A percentile compares a stretch with the other conserved stretches of the same genome.
These are phyloP conservation scores for Tricholomella constricta DNA, from an alignment of 768 basidiomycete species.

Conservation along the genomic window DNA sequence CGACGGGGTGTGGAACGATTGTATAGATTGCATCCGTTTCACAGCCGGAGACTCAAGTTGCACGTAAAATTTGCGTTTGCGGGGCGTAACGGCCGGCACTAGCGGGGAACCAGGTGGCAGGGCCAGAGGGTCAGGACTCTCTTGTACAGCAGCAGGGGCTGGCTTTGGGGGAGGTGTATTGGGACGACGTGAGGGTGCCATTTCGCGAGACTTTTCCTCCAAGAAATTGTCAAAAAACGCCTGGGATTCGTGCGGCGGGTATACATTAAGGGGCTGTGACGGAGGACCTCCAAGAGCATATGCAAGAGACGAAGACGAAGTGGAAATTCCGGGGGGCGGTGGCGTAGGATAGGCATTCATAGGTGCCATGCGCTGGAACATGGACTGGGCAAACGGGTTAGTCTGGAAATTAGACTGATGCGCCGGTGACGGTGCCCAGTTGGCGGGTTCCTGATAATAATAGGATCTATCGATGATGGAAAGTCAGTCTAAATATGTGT, in stretches of 20 bases:
- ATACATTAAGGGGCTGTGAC: conserved; percentile 29
- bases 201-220: conserved; percentile 52
- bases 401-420: conserved; percentile 56
- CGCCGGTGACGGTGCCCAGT: conserved; percentile 43
- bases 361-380: conserved; percentile 66
- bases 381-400: conserved; percentile 59
- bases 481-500: conserved; percentile 19
- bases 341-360: conserved; percentile 71
- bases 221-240: conserved; percentile 71
- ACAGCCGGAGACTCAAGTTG: conserved; percentile 61
- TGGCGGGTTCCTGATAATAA: conserved; percentile 41
- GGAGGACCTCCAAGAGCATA: conserved; percentile 59
- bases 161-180: conserved; percentile 24
- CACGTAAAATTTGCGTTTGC: conserved; percentile 68
- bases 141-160: conserved; percentile 26
- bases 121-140: conserved; percentile 62
- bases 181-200: conserved; percentile 25
- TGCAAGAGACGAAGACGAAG: conserved; percentile 76
- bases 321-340: conserved; percentile 62
- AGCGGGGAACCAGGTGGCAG: conserved; percentile 31
- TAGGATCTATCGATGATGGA: conserved; percentile 36
- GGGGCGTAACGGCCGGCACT: conserved; percentile 50
- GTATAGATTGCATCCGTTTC: conserved; percentile 54
- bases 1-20: conserved; percentile 24
- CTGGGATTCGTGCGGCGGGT: conserved; percentile 58